These are phyloP conservation scores for Alternaria sp. DNA, from an alignment of 2,329 filamentous ascomycete genomes.

Conservation along the genomic window DNA sequence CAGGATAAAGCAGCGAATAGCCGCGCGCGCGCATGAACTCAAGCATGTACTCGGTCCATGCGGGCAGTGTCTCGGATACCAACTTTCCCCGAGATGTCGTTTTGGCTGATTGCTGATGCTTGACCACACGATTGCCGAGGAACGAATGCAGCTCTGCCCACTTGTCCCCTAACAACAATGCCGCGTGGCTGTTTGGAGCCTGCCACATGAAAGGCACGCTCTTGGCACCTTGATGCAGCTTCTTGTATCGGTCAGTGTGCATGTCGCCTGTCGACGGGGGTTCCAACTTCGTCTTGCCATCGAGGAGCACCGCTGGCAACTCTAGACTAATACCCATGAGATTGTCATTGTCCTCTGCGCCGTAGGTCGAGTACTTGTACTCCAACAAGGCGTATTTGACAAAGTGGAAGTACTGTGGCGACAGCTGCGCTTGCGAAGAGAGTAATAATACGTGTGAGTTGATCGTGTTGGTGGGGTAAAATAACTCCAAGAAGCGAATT, in stretches of 20 bases:
- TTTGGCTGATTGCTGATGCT: conserved; percentile 35
- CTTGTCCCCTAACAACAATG: conserved; percentile 81
- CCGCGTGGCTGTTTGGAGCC: conserved; percentile 81
- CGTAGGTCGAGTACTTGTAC: conserved; percentile 73
- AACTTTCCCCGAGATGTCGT: conserved; percentile 42
- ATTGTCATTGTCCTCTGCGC: conserved; percentile 58
- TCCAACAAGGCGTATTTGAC: conserved; percentile 80
- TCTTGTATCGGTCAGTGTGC: conserved; percentile 44
- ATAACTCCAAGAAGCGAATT: conserved; percentile 81
- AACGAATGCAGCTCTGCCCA: conserved; percentile 89
- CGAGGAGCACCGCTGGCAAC: conserved; percentile 70
- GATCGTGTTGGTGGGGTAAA: conserved; percentile 74
- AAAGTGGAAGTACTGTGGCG: conserved; percentile 84
- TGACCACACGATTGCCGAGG: conserved; percentile 68
- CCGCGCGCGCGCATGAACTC: conserved; percentile 78
- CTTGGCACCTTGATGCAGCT: conserved; percentile 38
- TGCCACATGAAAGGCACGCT: conserved; percentile 80
- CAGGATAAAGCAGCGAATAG: conserved; percentile 83
- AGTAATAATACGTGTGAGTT: conserved; percentile 83
- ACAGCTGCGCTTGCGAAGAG: conserved; percentile 81
- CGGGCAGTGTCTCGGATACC: conserved; percentile 73
- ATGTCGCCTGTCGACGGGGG: conserved; percentile 54
- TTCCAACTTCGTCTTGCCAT: conserved; percentile 66
- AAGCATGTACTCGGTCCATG: conserved; percentile 80
- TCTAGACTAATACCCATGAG: conserved; percentile 84